Evolutionary conservation across 768 basidiomycete species (phyloP), one percentile per base, ranked within the genome.

Genomic region (Kwoniella sp.): DNA sequence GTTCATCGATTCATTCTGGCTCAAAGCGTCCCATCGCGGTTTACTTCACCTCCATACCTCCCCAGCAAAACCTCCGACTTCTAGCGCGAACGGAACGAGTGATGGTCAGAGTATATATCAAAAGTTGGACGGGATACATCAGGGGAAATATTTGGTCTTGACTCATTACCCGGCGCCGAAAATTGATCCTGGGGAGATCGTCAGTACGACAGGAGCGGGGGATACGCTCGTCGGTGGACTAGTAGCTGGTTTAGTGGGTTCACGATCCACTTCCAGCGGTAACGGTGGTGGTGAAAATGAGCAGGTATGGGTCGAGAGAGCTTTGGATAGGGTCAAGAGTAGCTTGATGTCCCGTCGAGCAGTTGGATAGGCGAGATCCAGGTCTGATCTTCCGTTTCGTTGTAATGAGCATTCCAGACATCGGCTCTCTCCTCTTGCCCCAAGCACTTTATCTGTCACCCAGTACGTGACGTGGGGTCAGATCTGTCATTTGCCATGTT

Each of bases 181-280:
- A 17, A 80, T 85, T 10, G 72, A 64, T 2, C 69, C 86, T 6
- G 74, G 77, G 17, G 71, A 77, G 25, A 70, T 82, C 10, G 80
- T 88, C 22, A 93, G 88, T 68, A 90, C 91, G 9, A 97, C 94
- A 0, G 95, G 95, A 1, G 93, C 91, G 0, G 94, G 94, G 0
- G 94, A 97, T 80, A 88, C 90, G 2, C 85, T 96, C 25, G 92
- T 90, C 1, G 94, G 93, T 6, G 86, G 88, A 1, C 73, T 96
- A 29, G 79, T 94, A n/a, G 88, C 91, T 5, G 82, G 82, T 9
- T 79, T 92, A 13, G 77, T 82, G 0, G 29, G 40, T 19, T 62
- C 53, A 6, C 15, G 26, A 19, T 6, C 17, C 33, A 13, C 7
- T 33, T n/a, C n/a, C n/a, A n/a, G n/a, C n/a, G n/a, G n/a, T n/a